Evolutionary conservation across 139 green algal genomes (phyloP), one percentile per base, ranked within the genome.

Genomic region (Closterium sp.): DNA sequence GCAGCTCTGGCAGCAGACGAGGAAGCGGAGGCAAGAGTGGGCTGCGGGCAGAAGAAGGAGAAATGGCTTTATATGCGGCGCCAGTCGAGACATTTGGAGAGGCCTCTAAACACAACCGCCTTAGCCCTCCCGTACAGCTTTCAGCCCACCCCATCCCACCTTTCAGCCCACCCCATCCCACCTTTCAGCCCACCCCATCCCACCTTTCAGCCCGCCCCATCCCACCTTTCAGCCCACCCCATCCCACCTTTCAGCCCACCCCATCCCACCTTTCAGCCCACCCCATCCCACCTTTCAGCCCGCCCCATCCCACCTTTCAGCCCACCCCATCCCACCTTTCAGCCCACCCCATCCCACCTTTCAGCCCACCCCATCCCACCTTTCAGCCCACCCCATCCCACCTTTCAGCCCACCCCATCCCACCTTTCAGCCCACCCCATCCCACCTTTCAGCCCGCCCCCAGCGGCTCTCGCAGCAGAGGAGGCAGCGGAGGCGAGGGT

Each of bases 61-160:
- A 99, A 94, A 33, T 91, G 87, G 33, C 94, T 92, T 3, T 95
- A 91, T 84, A 99, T 98, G 86, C 95, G 95, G 34, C 85, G 84
- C 55, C 98, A 99, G 91, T 99, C 96, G 16, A 12, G 4, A 55
- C 36, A 12, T 12, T 6, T 55, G 4, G 36, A 55, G 6, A 6
- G 36, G 4, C 6, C 4, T 55, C 36, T 12, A 4, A 55, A 55
- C 4, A 55, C 36, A 55, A 55, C 36, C 36, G 4, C 6, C 36
- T 6, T 12, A 55, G 36, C 36, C 36, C 36, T 55, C 36, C 4
- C 6, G 36, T 4, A 12, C 36, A 55, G 36, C 36, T 6, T 12
- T 55, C 36, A 55, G 36, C 36, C 36, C 36, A 55, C 6, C 6
- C 4, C 36, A 55, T 12, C 36, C 36, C 36, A 69, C 43, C 43